These are phyloP conservation scores for Candida tropicalis DNA, from an alignment of 1,139 yeast species.

Conservation along the genomic window DNA sequence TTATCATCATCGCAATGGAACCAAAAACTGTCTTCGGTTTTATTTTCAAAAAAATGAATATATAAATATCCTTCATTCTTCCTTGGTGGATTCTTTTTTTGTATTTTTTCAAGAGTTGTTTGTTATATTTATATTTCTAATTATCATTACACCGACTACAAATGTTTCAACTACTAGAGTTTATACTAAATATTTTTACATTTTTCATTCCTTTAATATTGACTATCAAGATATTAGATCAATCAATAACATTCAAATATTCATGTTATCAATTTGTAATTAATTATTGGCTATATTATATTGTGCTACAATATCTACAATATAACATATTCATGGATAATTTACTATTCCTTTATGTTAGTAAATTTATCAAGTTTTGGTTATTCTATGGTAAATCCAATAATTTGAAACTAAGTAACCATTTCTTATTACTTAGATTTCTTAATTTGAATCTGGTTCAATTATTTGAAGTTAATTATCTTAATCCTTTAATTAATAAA, in stretches of 20 bases:
- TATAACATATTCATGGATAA: background rate
- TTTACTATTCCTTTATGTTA: background rate
- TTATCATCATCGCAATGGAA: no score
- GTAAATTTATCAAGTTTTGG: slow-evolving; percentile 12
- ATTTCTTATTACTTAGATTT: slow-evolving; percentile 8
- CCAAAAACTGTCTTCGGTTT: no score
- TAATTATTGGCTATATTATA: slow-evolving; percentile 19
- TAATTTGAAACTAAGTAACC: slow-evolving; percentile 12
- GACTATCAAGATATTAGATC: slow-evolving; percentile 18
- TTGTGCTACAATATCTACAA: slow-evolving; percentile 9
- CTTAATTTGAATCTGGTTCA: background rate
- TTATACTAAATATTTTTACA: slow-evolving; percentile 13
- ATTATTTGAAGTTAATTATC: slow-evolving; percentile 8
- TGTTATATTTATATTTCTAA: background rate
- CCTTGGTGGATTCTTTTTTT: background rate
- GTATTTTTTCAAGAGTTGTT: background rate
- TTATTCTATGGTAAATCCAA: slow-evolving; percentile 16
- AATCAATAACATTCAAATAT: slow-evolving; percentile 10
- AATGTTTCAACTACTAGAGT: slow-evolving; percentile 8
- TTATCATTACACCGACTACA: no score
- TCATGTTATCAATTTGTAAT: slow-evolving; percentile 16
- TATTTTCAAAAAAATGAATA: no score
- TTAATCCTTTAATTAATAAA: slow-evolving; percentile 10
- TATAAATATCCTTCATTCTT: slow-evolving; percentile 10
- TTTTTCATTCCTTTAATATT: slow-evolving; percentile 15